Conservation (phyloP, 2,329 filamentous ascomycete genomes). For the Trichophaea hybrida region DNA sequence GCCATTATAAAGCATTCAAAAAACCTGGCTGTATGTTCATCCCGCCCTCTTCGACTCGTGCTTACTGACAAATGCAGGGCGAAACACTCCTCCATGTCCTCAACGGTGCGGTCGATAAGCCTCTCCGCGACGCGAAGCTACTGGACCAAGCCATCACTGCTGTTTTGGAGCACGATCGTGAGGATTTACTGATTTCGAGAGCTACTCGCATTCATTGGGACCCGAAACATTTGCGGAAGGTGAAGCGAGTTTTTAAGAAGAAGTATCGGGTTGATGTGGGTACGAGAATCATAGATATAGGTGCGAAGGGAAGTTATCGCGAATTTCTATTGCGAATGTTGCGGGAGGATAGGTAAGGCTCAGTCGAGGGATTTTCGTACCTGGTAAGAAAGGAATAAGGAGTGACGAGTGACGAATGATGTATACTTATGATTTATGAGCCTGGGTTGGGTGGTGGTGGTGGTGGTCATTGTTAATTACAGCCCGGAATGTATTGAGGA, state of each 20-base stretch:
- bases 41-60: background rate
- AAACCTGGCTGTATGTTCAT: conserved; percentile 61
- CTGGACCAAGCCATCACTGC: conserved; percentile 77
- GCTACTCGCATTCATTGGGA: conserved; percentile 92
- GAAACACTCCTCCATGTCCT: conserved; percentile 90
- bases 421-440: background rate
- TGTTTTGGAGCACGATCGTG: conserved; percentile 38
- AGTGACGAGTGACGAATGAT: background rate
- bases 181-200: conserved; percentile 65
- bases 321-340: conserved; percentile 22
- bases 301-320: conserved; percentile 16
- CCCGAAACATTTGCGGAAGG: conserved; percentile 57
- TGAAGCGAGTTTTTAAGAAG: conserved; percentile 66
- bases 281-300: conserved; percentile 57
- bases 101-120: conserved; percentile 91
- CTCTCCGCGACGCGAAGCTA: conserved; percentile 80
- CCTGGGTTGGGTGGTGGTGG: too few relatives aligned
- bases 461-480: too few relatives aligned
- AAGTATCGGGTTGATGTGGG: conserved; percentile 63
- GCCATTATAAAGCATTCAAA: conserved; percentile 78
- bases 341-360: conserved; percentile 6
- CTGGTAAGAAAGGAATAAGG: background rate
- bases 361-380: background rate
- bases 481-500: too few relatives aligned
- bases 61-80: conserved; percentile 44